Percentiles rank a stretch among this genome's conserved stretches.
These are phyloP conservation scores for Suhomyces canberraensis DNA, from an alignment of 805 yeast species.

Conservation along the genomic window DNA sequence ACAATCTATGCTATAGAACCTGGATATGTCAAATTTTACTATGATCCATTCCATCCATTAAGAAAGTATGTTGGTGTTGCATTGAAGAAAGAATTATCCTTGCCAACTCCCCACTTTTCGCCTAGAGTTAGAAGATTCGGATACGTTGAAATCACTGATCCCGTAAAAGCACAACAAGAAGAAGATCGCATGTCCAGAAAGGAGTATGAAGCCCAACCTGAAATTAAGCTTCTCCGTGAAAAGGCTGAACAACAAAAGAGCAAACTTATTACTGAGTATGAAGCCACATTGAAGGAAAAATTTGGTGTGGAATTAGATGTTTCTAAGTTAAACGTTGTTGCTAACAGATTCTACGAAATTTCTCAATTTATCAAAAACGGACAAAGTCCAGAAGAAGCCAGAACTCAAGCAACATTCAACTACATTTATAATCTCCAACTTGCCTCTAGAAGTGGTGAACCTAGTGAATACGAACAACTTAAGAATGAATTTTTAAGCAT, in stretches of 20 bases:
- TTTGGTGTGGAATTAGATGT: conserved; percentile 31
- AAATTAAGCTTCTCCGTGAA: conserved; percentile 38
- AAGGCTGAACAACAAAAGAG: conserved; percentile 42
- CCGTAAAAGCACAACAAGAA: conserved; percentile 53
- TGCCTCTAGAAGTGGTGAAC: conserved; percentile 34
- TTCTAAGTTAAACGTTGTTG: conserved; percentile 27
- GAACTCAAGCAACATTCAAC: conserved; percentile 54
- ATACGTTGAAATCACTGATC: conserved; percentile 49
- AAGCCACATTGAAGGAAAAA: conserved; percentile 18
- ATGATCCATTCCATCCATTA: conserved; percentile 94
- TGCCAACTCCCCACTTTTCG: conserved; percentile 90
- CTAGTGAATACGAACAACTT: conserved; percentile 22
- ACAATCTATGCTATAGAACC: conserved; percentile 90
- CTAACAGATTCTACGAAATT: conserved; percentile 49
- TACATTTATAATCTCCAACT: conserved; percentile 44
- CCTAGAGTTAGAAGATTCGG: conserved; percentile 89
- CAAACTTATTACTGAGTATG: conserved; percentile 13
- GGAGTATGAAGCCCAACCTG: conserved; percentile 55
- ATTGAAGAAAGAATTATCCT: conserved; percentile 52
- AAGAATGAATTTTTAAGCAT: conserved; percentile 33
- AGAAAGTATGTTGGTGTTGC: conserved; percentile 90
- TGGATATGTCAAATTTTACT: conserved; percentile 86
- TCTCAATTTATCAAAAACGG: conserved; percentile 56
- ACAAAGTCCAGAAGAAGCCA: conserved; percentile 53
- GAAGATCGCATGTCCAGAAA: conserved; percentile 63